Conservation (phyloP, 768 basidiomycete species). For the Kwoniella sp. region DNA sequence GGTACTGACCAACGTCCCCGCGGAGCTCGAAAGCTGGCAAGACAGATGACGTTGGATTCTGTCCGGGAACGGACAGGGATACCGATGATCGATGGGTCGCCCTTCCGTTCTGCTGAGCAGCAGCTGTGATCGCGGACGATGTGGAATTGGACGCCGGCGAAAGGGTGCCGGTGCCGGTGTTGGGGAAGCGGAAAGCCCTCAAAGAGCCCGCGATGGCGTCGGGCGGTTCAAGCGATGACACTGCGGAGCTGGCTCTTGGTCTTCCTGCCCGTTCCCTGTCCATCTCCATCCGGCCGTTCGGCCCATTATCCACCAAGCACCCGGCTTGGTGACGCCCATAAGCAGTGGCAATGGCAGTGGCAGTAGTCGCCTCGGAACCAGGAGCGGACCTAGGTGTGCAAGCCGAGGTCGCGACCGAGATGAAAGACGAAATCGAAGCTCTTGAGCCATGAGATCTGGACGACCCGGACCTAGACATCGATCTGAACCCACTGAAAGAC, state of each 20-base stretch:
- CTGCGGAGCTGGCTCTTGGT: not conserved
- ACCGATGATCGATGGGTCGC: too few relatives aligned
- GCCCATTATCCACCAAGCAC: too few relatives aligned
- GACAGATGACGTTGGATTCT: too few relatives aligned
- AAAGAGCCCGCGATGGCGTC: not conserved
- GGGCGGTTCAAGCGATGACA: not conserved
- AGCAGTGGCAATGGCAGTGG: too few relatives aligned
- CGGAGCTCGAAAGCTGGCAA: too few relatives aligned
- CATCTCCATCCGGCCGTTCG: not conserved
- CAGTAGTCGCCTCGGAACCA: too few relatives aligned
- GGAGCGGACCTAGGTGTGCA: not conserved
- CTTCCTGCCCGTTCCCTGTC: not conserved
- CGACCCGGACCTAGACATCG: not conserved
- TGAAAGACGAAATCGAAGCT: not conserved
- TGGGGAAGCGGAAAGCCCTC: not conserved
- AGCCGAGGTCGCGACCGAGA: not conserved
- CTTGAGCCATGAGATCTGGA: not conserved
- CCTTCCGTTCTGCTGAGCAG: too few relatives aligned
- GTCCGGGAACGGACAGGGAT: too few relatives aligned
- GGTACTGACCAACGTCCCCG: too few relatives aligned
- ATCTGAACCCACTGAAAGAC: not conserved
- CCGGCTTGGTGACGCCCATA: not conserved
- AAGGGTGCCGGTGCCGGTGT: not conserved
- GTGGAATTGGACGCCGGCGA: too few relatives aligned
- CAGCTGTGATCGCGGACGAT: not conserved